Conservation (phyloP, 495 filamentous ascomycete genomes). For the Penicillium bialowiezense region DNA sequence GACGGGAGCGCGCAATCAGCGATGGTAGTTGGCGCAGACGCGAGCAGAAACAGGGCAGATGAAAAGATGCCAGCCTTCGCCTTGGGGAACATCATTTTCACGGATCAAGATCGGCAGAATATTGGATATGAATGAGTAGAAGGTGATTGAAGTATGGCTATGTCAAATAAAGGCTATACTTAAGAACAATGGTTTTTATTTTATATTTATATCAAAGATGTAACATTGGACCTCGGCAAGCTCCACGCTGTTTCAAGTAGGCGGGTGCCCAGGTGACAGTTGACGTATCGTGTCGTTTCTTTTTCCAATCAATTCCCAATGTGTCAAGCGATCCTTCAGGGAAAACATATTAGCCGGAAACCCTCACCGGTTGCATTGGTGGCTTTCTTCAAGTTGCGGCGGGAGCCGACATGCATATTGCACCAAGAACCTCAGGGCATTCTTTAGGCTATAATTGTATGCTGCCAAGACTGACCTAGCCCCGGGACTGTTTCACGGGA, state of each 20-base stretch:
- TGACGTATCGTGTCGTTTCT: background rate
- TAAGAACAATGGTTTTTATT: too few species aligned
- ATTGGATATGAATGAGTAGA: too few species aligned
- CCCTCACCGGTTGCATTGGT: constrained; percentile 2
- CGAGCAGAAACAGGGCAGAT: constrained; percentile 9
- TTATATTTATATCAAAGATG: too few species aligned
- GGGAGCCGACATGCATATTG: background rate
- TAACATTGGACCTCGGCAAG: too few species aligned
- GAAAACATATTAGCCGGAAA: constrained; percentile 10
- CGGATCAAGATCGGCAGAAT: constrained; percentile 5
- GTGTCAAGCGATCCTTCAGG: too few species aligned
- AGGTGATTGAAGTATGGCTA: too few species aligned
- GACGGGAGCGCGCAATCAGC: constrained; percentile 51
- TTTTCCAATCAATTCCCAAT: too few species aligned
- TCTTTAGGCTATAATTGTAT: background rate
- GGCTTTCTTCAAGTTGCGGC: constrained; percentile 5
- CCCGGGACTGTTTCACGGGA: too few species aligned
- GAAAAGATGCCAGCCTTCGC: background rate
- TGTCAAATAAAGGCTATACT: too few species aligned
- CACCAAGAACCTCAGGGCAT: background rate
- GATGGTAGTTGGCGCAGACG: constrained; percentile 3
- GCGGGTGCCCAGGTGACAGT: background rate
- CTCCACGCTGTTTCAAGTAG: background rate
- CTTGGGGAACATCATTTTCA: constrained; percentile 7
- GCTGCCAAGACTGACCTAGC: too few species aligned